Conservation (phyloP, 805 yeast genomes). For the Pichia rugopelliculosa region DNA sequence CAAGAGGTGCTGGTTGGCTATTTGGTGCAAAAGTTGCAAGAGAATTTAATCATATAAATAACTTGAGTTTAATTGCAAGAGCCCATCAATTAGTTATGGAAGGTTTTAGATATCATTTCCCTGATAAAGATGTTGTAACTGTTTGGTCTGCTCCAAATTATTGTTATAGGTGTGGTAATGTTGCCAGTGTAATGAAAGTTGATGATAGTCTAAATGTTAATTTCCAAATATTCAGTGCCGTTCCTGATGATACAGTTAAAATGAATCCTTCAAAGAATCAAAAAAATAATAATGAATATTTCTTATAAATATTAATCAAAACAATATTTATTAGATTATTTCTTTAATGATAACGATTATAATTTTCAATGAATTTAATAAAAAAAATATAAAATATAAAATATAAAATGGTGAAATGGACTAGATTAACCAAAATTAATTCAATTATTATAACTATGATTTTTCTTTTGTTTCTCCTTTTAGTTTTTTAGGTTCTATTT, state of each 20-base stretch:
- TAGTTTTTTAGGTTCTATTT: not conserved
- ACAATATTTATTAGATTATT: not conserved
- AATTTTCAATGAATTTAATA: not conserved
- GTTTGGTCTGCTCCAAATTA: constrained; percentile 98
- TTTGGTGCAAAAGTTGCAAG: constrained; percentile 92
- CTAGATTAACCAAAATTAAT: too few species aligned
- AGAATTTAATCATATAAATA: constrained; percentile 93
- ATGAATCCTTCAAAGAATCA: constrained; percentile 30
- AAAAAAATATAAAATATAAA: not conserved
- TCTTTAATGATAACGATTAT: not conserved
- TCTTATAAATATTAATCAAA: constrained; percentile 16
- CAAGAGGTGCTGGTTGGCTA: constrained; percentile 98
- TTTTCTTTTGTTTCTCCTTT: too few species aligned
- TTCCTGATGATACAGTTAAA: constrained; percentile 64
- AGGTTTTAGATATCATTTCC: constrained; percentile 93
- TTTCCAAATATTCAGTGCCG: constrained; percentile 92
- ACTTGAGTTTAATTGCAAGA: constrained; percentile 79
- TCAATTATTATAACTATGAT: too few species aligned
- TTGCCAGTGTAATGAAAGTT: constrained; percentile 95
- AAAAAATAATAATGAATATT: constrained; percentile 32
- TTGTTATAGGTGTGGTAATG: constrained; percentile 96
- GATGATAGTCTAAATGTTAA: constrained; percentile 81
- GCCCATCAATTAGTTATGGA: constrained; percentile 99
- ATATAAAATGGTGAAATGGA: not conserved
- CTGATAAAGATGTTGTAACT: constrained; percentile 92